phyloP scores from a whole-genome alignment of 2,329 filamentous ascomycete genomes.

The Microdochium trichocladiopsis region DNA sequence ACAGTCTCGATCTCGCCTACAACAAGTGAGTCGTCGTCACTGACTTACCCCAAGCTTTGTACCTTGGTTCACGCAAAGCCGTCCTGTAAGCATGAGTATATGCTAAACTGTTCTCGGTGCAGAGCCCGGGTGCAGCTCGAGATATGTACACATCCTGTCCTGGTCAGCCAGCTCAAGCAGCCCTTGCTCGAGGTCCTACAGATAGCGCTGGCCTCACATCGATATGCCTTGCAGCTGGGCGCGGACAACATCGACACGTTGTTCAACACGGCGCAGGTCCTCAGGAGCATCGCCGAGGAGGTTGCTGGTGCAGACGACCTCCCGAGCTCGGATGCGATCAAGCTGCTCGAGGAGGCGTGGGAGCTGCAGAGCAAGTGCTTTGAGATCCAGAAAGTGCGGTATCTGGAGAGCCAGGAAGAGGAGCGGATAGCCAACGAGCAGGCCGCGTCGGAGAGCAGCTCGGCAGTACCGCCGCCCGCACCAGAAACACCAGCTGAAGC shows the following conservation, averaged over 20 bases:
- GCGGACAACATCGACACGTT: constrained; percentile 59
- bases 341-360: constrained; percentile 25
- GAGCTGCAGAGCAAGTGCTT: constrained; percentile 32
- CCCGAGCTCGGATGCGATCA: constrained; percentile 27
- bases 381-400: constrained; percentile 38
- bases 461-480: constrained; percentile 2
- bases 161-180: constrained; percentile 50
- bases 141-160: constrained; percentile 57
- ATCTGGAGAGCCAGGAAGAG: constrained; percentile 16
- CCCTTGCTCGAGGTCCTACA: constrained; percentile 47
- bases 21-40: constrained; percentile 49
- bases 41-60: too few relatives aligned
- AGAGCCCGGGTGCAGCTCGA: constrained; percentile 65
- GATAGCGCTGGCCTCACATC: constrained; percentile 56
- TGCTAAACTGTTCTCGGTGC: too few relatives aligned
- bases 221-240: constrained; percentile 50
- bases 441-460: constrained; percentile 14
- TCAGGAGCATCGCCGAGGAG: constrained; percentile 58
- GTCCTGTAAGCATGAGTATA: too few relatives aligned
- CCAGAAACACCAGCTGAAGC: constrained; percentile 6
- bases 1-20: constrained; percentile 64
- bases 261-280: constrained; percentile 66
- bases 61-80: too few relatives aligned
- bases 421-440: constrained; percentile 26
- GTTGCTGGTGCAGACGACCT: constrained; percentile 43